These are phyloP conservation scores for Oryza rufipogon DNA, from an alignment of 176 grass and related monocot genomes.

Conservation along the genomic window DNA sequence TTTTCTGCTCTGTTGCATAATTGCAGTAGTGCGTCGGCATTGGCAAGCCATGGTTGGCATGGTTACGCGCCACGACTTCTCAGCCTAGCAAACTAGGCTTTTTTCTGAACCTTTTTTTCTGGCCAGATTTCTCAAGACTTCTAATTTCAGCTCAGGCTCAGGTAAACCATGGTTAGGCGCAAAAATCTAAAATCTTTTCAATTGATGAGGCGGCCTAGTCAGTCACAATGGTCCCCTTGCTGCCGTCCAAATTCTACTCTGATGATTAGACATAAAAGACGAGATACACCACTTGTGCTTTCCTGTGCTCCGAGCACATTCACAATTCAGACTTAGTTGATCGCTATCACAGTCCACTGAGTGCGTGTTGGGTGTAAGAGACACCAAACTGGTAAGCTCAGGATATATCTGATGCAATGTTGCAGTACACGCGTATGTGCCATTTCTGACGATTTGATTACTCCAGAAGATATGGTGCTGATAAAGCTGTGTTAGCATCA, in stretches of 20 bases:
- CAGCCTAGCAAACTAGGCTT: neutral
- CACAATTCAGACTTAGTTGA: neutral
- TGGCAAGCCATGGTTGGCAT: too few species aligned
- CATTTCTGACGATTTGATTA: neutral
- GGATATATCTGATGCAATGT: slow-evolving; percentile 12
- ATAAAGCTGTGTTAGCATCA: neutral
- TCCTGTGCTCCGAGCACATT: slow-evolving; percentile 9
- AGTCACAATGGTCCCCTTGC: neutral
- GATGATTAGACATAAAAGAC: neutral
- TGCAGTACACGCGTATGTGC: neutral
- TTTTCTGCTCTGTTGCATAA: too few species aligned
- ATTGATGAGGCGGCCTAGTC: slow-evolving; percentile 2
- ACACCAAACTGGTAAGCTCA: neutral
- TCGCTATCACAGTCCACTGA: neutral
- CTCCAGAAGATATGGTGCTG: slow-evolving; percentile 11
- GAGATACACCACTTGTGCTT: slow-evolving; percentile 25
- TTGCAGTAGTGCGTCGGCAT: too few species aligned
- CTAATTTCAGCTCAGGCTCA: neutral
- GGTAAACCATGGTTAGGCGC: slow-evolving; percentile 2
- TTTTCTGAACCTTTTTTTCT: slow-evolving; percentile 25
- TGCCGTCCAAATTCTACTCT: neutral
- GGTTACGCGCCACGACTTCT: too few species aligned
- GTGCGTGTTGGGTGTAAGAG: neutral
- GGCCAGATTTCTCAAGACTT: slow-evolving; percentile 23
- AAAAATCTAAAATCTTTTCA: neutral